phyloP scores from a whole-genome alignment of 2,329 filamentous ascomycete species.

The Pseudogymnoascus sp. region DNA sequence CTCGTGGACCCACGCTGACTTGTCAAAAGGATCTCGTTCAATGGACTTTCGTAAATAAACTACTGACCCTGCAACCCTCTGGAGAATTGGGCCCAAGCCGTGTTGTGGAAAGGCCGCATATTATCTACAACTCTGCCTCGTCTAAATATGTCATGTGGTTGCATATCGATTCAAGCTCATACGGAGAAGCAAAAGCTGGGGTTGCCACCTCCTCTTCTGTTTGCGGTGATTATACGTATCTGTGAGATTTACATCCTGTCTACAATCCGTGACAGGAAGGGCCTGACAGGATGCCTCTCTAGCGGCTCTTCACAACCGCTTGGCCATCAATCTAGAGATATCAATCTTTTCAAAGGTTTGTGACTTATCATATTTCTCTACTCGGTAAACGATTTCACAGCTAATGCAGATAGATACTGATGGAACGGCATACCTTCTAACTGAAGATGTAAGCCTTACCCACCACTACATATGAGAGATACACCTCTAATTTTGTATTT shows the following conservation, averaged over 20 bases:
- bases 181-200: constrained; percentile 58
- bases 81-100: constrained; percentile 56
- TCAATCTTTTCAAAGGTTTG: constrained; percentile 29
- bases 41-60: constrained; percentile 55
- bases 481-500: constrained; percentile 25
- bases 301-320: constrained; percentile 29
- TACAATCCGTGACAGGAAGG: background rate
- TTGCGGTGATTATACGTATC: constrained; percentile 54
- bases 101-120: constrained; percentile 62
- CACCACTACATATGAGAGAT: constrained; percentile 35
- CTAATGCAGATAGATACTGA: constrained; percentile 47
- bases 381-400: background rate
- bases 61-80: constrained; percentile 47
- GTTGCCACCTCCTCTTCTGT: constrained; percentile 54
- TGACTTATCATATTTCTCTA: background rate
- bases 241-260: constrained; percentile 22
- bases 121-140: constrained; percentile 61
- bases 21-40: constrained; percentile 47
- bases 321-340: constrained; percentile 30
- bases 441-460: constrained; percentile 50
- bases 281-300: constrained; percentile 14
- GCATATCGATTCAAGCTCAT: constrained; percentile 58
- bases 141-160: constrained; percentile 62
- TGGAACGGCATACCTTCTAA: constrained; percentile 54
- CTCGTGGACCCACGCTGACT: background rate